phyloP scores from a whole-genome alignment of 345 rosid species.

The Kandelia obovata region DNA sequence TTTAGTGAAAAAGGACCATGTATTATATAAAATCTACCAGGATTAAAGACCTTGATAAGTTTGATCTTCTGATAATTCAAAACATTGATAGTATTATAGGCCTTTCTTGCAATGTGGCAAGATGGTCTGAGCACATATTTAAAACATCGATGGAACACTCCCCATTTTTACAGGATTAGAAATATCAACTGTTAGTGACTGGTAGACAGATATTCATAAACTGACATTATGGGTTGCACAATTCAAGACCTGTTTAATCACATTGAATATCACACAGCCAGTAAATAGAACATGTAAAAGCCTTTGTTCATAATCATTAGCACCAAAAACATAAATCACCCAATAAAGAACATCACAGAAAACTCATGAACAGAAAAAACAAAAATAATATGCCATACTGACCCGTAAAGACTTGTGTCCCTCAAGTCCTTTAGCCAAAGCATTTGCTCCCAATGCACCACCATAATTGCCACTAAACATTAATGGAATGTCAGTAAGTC shows the following conservation, averaged over 20 bases:
- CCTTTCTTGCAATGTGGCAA: too few species aligned
- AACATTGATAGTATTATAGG: too few species aligned
- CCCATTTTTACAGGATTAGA: too few species aligned
- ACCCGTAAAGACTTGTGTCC: conserved; percentile 85
- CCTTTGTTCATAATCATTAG: not conserved
- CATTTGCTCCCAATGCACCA: conserved; percentile 94
- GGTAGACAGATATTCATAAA: too few species aligned
- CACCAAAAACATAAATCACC: not conserved
- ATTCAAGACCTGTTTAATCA: not conserved
- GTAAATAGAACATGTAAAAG: not conserved
- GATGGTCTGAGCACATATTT: too few species aligned
- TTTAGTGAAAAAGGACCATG: too few species aligned
- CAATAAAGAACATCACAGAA: not conserved
- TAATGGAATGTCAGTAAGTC: conserved; percentile 28
- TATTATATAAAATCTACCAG: too few species aligned
- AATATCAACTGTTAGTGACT: too few species aligned
- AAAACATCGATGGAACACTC: too few species aligned
- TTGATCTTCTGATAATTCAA: too few species aligned
- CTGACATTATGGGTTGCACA: too few species aligned
- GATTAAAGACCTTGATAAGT: too few species aligned
- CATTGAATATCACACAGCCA: not conserved
- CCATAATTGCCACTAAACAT: conserved; percentile 86
- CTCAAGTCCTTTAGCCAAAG: conserved; percentile 88
- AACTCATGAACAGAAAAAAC: not conserved
- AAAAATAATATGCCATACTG: conserved; percentile 16